Conservation (phyloP, 768 basidiomycete species). For the Auriscalpium microsporum region DNA sequence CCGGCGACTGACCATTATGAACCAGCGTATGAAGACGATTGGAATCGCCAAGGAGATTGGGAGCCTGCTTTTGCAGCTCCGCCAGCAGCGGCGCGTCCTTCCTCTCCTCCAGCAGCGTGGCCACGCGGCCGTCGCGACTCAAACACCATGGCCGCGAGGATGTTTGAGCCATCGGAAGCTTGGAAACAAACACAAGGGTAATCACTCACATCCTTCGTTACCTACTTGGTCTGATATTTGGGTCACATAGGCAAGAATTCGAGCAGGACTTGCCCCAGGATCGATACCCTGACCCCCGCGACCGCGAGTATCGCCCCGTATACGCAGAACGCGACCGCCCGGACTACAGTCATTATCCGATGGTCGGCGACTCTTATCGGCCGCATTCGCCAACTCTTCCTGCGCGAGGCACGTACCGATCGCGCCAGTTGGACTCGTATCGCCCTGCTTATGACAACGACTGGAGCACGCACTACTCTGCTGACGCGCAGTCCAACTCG, state of each 20-base stretch:
- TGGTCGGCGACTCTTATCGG: slow-evolving; percentile 12
- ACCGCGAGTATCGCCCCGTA: neutral
- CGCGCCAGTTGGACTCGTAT: slow-evolving; percentile 38
- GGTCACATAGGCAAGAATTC: neutral
- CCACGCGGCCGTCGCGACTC: slow-evolving; percentile 16
- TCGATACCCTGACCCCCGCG: neutral
- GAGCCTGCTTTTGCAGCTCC: slow-evolving; percentile 23
- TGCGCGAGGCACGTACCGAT: slow-evolving; percentile 32
- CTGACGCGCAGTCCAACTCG: slow-evolving; percentile 19
- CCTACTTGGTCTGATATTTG: neutral
- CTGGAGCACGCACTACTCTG: slow-evolving; percentile 16
- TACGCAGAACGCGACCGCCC: neutral
- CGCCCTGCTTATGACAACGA: slow-evolving; percentile 32
- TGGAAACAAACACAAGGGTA: slow-evolving; percentile 55
- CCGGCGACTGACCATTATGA: slow-evolving; percentile 8
- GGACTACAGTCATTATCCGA: neutral
- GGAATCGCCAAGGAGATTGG: slow-evolving; percentile 41
- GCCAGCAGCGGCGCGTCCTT: slow-evolving; percentile 34
- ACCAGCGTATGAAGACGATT: slow-evolving; percentile 30
- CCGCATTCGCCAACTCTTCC: slow-evolving; percentile 28
- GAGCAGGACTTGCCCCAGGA: neutral
- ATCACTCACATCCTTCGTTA: slow-evolving; percentile 16
- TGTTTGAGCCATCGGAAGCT: slow-evolving; percentile 65
- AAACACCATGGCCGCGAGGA: slow-evolving; percentile 36
- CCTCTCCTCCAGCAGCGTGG: slow-evolving; percentile 13